Base-by-base conservation (phyloP, 2,329 filamentous ascomycete genomes). In the Aureobasidium sp. region DNA sequence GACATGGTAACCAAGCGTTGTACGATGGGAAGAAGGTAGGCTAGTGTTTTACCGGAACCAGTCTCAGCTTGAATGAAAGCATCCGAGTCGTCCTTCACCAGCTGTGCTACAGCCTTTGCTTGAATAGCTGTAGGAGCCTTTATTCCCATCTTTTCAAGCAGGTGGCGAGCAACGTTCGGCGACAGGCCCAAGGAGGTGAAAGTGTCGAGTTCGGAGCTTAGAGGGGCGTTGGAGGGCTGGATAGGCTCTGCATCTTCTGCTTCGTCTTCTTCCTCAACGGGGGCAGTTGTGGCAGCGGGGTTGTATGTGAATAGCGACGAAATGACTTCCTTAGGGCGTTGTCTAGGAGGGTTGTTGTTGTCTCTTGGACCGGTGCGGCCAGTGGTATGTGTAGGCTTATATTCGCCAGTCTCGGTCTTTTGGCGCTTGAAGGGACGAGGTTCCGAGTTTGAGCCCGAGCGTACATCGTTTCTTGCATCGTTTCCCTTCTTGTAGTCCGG, bases 31-130 rank as follows among this genome's bases (percentile, higher is more conserved):
- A 99, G 78, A 5, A 99, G 81, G 72, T 99, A 99, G n/a, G 94
- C 90, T 63, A 99, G 77, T 0, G 94, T 99, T 77, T 99, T 99
- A 76, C 94, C 94, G 0, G 94, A 99, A 67, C 94, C 94, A 0
- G 94, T 99, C 76, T 99, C 89, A 3, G 94, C 95, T 73, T 97
- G 94, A 37, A 99, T 88, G 69, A 99, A 99, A 2, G 92, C 92
- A 77, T 99, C 94, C 49, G 84, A 86, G 68, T 96, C 89, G 59
- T 88, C 87, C 44, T 86, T 86, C 48, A 96, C 76, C 64, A 99
- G 77, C 68, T 94, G 87, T 45, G 89, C 82, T 42, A 99, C 87
- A 0, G 93, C 88, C 64, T 90, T 90, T 68, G 92, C 92, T 76
- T 99, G 94, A 71, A 99, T 97, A 0, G 90, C 91, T 0, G 94